A percentile compares a stretch with the other conserved stretches of the same genome.
Conservation (phyloP, 169 alveolate species). For the Pseudocohnilembus persalinus region DNA sequence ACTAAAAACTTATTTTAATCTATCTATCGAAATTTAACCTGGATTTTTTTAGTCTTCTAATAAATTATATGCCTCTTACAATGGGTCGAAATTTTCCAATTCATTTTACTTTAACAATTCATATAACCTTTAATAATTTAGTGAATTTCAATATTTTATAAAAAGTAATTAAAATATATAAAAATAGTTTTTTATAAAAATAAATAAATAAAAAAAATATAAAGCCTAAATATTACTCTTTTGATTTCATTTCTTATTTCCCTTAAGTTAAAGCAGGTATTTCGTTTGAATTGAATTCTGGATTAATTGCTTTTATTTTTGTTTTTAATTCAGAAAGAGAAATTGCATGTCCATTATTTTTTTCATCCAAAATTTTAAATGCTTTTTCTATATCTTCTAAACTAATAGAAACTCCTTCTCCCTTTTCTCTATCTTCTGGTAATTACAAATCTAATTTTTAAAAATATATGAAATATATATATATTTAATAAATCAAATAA, state of each 20-base stretch:
- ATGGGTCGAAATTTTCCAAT: constrained; percentile 45
- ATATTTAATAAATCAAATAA: too few relatives aligned
- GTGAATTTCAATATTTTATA: too few relatives aligned
- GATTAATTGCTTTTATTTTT: constrained; percentile 45
- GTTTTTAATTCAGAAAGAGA: constrained; percentile 37
- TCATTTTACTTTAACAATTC: constrained; percentile 45
- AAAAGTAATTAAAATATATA: too few relatives aligned
- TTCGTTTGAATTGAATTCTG: constrained; percentile 40
- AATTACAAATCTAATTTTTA: constrained; percentile 18
- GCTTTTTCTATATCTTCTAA: constrained; percentile 48
- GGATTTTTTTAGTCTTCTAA: constrained; percentile 33
- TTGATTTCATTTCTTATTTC: constrained; percentile 36
- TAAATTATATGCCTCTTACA: constrained; percentile 38
- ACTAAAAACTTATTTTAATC: constrained; percentile 35
- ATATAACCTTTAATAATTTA: constrained; percentile 1
- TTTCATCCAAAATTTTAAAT: constrained; percentile 46
- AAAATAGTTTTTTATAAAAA: too few relatives aligned
- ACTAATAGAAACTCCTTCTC: constrained; percentile 39
- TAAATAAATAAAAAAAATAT: too few relatives aligned
- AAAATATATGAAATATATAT: too few relatives aligned
- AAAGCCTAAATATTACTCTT: too few relatives aligned
- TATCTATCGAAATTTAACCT: constrained; percentile 17
- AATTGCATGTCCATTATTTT: constrained; percentile 35
- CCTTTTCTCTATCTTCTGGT: constrained; percentile 21
- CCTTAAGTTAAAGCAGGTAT: constrained; percentile 44